Evolutionary conservation across 352 stramenopile species (phyloP), one percentile per base, ranked within the genome.

Genomic region (Aphanomyces stellatus): DNA sequence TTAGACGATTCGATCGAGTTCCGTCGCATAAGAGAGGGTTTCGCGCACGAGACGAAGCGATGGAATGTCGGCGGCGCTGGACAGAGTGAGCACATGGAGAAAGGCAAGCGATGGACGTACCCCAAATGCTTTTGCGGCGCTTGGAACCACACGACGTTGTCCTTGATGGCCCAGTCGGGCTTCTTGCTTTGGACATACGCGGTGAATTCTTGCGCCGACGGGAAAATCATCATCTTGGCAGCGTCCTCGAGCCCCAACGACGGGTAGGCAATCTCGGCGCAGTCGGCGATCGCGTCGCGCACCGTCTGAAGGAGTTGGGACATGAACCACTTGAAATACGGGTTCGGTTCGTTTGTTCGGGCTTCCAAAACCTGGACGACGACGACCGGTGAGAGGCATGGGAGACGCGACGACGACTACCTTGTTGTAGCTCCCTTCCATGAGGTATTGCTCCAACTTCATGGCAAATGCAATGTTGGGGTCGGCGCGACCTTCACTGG

Each of bases 201-300:
- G 61, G 75, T 67, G 17, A 98, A 77, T 57, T 97, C 88, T 6
- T 80, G 71, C 19, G 74, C 62, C 49, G 80, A 88, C 72, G 91
- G 80, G 63, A 98, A 96, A 69, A 97, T 97, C 70, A 98, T 91
- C 88, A 98, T 96, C 55, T 87, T 86, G 70, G 95, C 84, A 3
- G 91, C 90, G 72, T 97, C 90, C 13, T 48, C 53, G 25, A 97
- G 67, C 28, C 82, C 82, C 48, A 98, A 85, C 30, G 79, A 93
- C 74, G 91, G 86, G 73, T 98, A 98, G 11, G 90, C 83, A 49
- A 98, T 90, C 80, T 98, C 93, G 35, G 96, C 85, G 78, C 93
- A 98, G 76, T 98, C 95, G 15, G 93, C 95, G 74, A 98, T 97
- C 66, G 94, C 95, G 72, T 98, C 93, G 15, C 95, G 83, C 43